Conservation (phyloP, 2,329 filamentous ascomycete species). For the Zarea fungicola region DNA sequence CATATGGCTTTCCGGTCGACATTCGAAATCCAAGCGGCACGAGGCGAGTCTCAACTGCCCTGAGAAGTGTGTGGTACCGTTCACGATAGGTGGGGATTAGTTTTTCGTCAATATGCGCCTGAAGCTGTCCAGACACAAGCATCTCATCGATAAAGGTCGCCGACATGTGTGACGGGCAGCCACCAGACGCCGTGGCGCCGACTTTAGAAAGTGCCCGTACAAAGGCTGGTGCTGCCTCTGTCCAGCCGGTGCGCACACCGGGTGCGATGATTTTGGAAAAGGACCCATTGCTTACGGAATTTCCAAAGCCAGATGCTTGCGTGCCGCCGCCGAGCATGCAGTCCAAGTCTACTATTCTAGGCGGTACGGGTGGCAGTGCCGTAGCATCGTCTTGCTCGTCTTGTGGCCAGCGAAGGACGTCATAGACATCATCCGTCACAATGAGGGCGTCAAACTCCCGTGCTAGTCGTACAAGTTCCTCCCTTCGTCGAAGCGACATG, state of each 20-base stretch:
- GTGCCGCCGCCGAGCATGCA: slow-evolving; percentile 49
- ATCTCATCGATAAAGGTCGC: slow-evolving; percentile 48
- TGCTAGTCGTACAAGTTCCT: slow-evolving; percentile 68
- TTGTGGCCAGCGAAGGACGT: slow-evolving; percentile 86
- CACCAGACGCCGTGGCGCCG: slow-evolving; percentile 50
- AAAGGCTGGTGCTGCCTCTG: slow-evolving; percentile 60
- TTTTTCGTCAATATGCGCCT: slow-evolving; percentile 36
- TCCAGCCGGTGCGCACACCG: slow-evolving; percentile 82
- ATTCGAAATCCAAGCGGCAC: too few species aligned
- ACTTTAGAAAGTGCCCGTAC: slow-evolving; percentile 46
- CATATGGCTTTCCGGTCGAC: too few species aligned
- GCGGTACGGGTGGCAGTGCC: too few species aligned
- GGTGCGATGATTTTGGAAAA: slow-evolving; percentile 86
- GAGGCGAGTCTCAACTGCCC: too few species aligned
- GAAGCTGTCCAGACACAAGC: slow-evolving; percentile 38
- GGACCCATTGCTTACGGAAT: slow-evolving; percentile 77
- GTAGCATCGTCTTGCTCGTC: slow-evolving; percentile 45
- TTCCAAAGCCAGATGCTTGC: slow-evolving; percentile 59
- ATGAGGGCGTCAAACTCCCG: slow-evolving; percentile 76
- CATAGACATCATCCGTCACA: slow-evolving; percentile 88
- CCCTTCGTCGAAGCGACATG: slow-evolving; percentile 66
- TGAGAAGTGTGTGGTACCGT: too few species aligned
- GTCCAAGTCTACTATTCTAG: too few species aligned
- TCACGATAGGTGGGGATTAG: too few species aligned
- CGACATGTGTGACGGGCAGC: slow-evolving; percentile 50